A percentile compares a stretch with the other conserved stretches of the same genome.
Evolutionary conservation across 345 rosid species (phyloP).

Genomic region (Citrus medica): DNA sequence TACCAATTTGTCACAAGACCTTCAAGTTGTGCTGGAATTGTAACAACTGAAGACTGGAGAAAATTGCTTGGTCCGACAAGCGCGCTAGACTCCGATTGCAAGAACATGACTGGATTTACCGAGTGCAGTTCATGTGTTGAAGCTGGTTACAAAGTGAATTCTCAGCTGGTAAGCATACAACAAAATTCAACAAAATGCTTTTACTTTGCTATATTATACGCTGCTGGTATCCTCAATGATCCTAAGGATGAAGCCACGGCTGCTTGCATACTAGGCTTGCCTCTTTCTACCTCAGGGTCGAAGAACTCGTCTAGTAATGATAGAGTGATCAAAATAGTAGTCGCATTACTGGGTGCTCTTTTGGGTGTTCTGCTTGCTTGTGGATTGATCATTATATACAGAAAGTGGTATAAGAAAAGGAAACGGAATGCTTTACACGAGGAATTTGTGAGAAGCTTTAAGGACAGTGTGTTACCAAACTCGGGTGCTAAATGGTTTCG

Average conservation of each 20-base stretch:
- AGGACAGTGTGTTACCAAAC: constrained; percentile 36
- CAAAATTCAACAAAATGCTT: constrained; percentile 43
- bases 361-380: constrained; percentile 34
- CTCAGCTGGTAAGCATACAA: constrained; percentile 24
- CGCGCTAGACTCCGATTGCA: constrained; percentile 37
- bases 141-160: constrained; percentile 39
- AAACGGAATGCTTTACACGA: constrained; percentile 29
- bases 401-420: constrained; percentile 27
- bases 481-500: constrained; percentile 59
- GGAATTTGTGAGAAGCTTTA: constrained; percentile 34
- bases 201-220: constrained; percentile 37
- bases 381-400: constrained; percentile 22
- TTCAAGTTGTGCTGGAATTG: constrained; percentile 44
- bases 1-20: constrained; percentile 33
- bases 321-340: constrained; percentile 17
- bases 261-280: constrained; percentile 43
- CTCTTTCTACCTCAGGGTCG: constrained; percentile 18
- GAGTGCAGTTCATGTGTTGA: constrained; percentile 48
- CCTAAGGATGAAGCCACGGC: constrained; percentile 38
- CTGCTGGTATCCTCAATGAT: constrained; percentile 49
- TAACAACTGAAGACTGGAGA: constrained; percentile 40
- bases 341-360: constrained; percentile 30
- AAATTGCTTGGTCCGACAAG: constrained; percentile 30
- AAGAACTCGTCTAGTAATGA: constrained; percentile 6
- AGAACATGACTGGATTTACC: constrained; percentile 30